phyloP scores from a whole-genome alignment of 345 rosid genomes.

The Turnera subulata region DNA sequence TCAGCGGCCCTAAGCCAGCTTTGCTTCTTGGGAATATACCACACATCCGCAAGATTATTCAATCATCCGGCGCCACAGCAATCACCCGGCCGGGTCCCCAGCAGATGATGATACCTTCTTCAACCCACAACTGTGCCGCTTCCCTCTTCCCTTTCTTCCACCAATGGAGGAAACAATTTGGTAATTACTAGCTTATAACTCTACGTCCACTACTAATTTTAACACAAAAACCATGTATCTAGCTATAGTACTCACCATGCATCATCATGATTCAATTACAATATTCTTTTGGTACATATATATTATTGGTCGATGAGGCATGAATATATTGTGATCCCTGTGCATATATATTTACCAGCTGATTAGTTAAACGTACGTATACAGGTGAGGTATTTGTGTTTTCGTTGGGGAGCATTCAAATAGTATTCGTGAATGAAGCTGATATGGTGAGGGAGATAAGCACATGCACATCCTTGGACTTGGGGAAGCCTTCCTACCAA shows the following conservation, averaged over 20 bases:
- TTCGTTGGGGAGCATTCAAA: constrained; percentile 37
- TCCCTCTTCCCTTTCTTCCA: constrained; percentile 31
- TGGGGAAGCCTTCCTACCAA: constrained; percentile 48
- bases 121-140: constrained; percentile 20
- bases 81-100: too few relatives aligned
- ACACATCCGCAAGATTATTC: constrained; percentile 34
- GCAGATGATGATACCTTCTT: too few relatives aligned
- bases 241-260: too few relatives aligned
- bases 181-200: constrained; percentile 10
- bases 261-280: too few relatives aligned
- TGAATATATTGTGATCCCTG: too few relatives aligned
- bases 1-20: constrained; percentile 34
- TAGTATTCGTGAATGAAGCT: constrained; percentile 27
- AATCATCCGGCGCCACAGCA: too few relatives aligned
- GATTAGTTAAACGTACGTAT: too few relatives aligned
- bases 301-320: too few relatives aligned
- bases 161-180: constrained; percentile 36
- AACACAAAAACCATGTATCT: too few relatives aligned
- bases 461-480: constrained; percentile 37
- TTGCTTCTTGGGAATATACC: constrained; percentile 39
- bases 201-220: background rate
- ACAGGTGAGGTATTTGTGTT: constrained; percentile 38
- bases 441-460: constrained; percentile 40
- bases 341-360: too few relatives aligned
- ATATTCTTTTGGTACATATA: too few relatives aligned